Percentiles rank a stretch among this genome's conserved stretches.
phyloP scores from a whole-genome alignment of 192 early-diverging fungal species.

The Mortierella hygrophila region DNA sequence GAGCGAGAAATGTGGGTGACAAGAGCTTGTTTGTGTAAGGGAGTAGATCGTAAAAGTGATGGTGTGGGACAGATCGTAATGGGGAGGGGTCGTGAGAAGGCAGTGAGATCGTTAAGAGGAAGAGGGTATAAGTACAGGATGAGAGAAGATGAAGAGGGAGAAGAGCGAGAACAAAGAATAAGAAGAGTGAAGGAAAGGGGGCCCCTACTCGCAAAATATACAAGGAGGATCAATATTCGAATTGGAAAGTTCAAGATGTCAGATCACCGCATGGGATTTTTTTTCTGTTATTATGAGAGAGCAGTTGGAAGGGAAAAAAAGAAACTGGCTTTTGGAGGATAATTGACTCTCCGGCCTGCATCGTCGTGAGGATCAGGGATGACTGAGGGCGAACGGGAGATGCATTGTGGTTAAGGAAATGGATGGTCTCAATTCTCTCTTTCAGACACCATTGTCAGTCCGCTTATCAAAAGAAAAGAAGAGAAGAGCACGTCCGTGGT shows the following conservation, averaged over 20 bases:
- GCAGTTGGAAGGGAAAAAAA: background rate
- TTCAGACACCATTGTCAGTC: background rate
- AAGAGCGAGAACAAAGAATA: background rate
- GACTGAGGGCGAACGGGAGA: background rate
- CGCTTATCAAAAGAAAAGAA: background rate
- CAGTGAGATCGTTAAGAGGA: background rate
- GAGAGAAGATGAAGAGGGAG: background rate
- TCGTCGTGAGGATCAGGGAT: background rate
- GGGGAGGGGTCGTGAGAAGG: background rate
- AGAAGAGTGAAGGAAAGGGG: no score
- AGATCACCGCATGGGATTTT: background rate
- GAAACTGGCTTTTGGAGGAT: background rate
- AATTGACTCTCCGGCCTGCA: background rate
- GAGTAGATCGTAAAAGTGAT: background rate
- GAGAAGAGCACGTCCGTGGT: background rate
- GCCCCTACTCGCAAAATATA: background rate
- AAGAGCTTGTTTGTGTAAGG: background rate
- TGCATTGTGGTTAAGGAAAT: background rate
- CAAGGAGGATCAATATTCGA: background rate
- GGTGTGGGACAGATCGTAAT: background rate
- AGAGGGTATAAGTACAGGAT: background rate
- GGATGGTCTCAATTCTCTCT: background rate
- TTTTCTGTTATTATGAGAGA: background rate
- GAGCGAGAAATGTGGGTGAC: no score
- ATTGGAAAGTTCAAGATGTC: background rate